Conservation (phyloP, 257 asterid genomes). For the Nicotiana attenuata region DNA sequence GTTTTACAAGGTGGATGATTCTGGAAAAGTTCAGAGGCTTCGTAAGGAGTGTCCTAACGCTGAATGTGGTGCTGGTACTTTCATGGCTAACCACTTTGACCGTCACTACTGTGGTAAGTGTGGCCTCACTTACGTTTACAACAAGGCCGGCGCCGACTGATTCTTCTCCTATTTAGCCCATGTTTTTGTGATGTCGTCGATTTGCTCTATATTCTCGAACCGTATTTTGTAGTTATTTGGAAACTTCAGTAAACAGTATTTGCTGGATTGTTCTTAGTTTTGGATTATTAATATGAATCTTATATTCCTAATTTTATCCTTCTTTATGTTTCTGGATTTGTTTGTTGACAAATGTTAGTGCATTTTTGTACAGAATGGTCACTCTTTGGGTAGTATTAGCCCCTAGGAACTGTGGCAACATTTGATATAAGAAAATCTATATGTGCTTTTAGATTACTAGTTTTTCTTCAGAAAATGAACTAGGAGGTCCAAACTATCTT, state of each 20-base stretch:
- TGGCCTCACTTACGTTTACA: slow-evolving; percentile 10
- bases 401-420: too few relatives aligned
- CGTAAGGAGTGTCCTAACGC: slow-evolving; percentile 7
- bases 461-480: too few relatives aligned
- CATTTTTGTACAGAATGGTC: too few relatives aligned
- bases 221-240: too few relatives aligned
- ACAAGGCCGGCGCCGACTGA: neutral
- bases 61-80: slow-evolving; percentile 12
- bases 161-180: neutral
- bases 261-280: neutral
- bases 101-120: slow-evolving; percentile 13
- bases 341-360: too few relatives aligned
- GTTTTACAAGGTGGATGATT: slow-evolving; percentile 9
- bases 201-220: too few relatives aligned
- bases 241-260: neutral
- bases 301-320: neutral
- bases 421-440: too few relatives aligned
- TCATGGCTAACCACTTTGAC: slow-evolving; percentile 13
- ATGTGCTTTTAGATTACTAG: too few relatives aligned
- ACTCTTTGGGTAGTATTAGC: too few relatives aligned
- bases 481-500: too few relatives aligned
- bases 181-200: neutral
- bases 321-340: too few relatives aligned
- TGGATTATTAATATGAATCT: neutral
- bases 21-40: neutral